A percentile compares a stretch with the other conserved stretches of the same genome.
Evolutionary conservation across 1,284 basidiomycete species (phyloP).

Genomic region (Moesziomyces antarcticus): DNA sequence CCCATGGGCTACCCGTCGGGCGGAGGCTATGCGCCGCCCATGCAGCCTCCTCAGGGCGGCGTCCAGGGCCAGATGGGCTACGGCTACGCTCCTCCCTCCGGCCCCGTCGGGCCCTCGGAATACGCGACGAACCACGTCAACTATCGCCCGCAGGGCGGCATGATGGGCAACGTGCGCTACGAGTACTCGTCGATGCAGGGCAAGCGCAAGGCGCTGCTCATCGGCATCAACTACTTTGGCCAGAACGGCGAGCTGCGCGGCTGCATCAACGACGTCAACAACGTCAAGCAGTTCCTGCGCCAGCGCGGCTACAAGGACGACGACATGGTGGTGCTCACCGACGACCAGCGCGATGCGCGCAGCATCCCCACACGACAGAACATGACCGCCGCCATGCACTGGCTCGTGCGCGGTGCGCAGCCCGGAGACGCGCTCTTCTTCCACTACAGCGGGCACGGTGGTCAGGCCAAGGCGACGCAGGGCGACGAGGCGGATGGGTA

Average conservation of each 20-base stretch:
- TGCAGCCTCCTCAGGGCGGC: conserved; percentile 32
- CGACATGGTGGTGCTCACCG: conserved; percentile 68
- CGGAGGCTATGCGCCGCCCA: conserved; percentile 38
- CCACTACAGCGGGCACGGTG: conserved; percentile 66
- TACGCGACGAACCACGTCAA: conserved; percentile 57
- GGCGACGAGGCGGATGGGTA: conserved; percentile 67
- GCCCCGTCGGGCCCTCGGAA: conserved; percentile 55
- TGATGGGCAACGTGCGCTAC: conserved; percentile 59
- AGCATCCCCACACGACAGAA: conserved; percentile 66
- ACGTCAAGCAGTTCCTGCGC: conserved; percentile 64
- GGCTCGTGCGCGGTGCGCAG: conserved; percentile 63
- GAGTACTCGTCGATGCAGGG: conserved; percentile 66
- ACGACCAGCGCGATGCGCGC: conserved; percentile 56
- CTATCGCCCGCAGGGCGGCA: conserved; percentile 58
- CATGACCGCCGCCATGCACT: conserved; percentile 68
- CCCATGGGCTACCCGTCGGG: conserved; percentile 21
- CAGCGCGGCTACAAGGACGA: conserved; percentile 65
- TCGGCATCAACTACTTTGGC: conserved; percentile 67
- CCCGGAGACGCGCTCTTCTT: conserved; percentile 67
- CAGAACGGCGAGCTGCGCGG: conserved; percentile 61
- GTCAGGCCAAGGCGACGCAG: conserved; percentile 64
- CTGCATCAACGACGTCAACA: conserved; percentile 67
- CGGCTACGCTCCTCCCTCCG: conserved; percentile 35
- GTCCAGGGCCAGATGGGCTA: conserved; percentile 43
- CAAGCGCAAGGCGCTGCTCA: conserved; percentile 66